Percentiles rank a stretch among this genome's conserved stretches.
These are phyloP conservation scores for Kandelia obovata DNA, from an alignment of 345 rosid species.

Conservation along the genomic window DNA sequence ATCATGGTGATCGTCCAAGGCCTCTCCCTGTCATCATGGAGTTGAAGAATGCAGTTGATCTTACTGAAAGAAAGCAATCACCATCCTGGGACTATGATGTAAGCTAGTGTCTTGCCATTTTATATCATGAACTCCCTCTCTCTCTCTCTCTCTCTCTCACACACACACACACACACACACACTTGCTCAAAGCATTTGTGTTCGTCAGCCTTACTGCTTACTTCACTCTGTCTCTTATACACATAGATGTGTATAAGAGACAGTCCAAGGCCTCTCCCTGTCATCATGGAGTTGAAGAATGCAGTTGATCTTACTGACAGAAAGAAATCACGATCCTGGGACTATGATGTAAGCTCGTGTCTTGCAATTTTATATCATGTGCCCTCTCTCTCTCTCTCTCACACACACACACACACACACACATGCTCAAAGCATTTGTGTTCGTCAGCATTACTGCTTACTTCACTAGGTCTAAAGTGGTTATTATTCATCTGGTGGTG, in stretches of 20 bases:
- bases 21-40: constrained; percentile 55
- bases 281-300: constrained; percentile 43
- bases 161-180: not conserved
- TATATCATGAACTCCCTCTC: not conserved
- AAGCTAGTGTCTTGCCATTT: constrained; percentile 15
- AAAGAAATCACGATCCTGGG: constrained; percentile 63
- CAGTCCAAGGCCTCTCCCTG: constrained; percentile 62
- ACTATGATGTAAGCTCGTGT: constrained; percentile 49
- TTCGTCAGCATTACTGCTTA: no score
- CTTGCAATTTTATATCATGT: not conserved
- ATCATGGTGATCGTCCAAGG: constrained; percentile 64
- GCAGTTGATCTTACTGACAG: constrained; percentile 54
- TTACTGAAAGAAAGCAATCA: constrained; percentile 47
- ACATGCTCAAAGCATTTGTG: not conserved
- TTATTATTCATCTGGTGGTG: no score
- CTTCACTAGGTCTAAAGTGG: no score
- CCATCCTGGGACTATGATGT: constrained; percentile 83
- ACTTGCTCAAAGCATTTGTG: not conserved
- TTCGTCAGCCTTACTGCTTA: no score
- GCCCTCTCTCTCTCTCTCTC: no score
- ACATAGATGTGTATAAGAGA: no score
- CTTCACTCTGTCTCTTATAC: no score
- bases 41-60: constrained; percentile 43
- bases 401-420: not conserved
- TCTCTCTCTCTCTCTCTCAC: not conserved